Evolutionary conservation across 495 filamentous ascomycete species (phyloP), one percentile per base, ranked within the genome.

Genomic region (Daldinia caldariorum): DNA sequence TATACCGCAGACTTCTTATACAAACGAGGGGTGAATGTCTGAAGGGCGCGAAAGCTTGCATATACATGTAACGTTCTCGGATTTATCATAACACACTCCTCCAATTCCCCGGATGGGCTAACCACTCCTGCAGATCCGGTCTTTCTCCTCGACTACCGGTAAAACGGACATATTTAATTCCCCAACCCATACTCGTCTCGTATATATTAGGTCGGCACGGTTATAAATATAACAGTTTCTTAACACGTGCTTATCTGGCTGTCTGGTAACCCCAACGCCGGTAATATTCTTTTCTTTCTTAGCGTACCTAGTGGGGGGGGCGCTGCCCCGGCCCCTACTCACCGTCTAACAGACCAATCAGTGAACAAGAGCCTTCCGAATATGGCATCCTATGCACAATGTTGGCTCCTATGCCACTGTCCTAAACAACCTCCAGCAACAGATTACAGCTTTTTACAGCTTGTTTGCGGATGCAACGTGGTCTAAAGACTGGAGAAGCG

Each of bases 111-210:
- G 39, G 39, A 43, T 16, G 39, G 14, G 39, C 39, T 6, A 18
- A 43, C 5, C n/a, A n/a, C n/a, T n/a, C n/a, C n/a, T n/a, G n/a
- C n/a, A n/a, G n/a, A n/a, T n/a, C n/a, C n/a, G 9, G 6, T 3
- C 3, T n/a, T 8, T 45, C 16, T 10, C 4, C 41, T n/a, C 35
- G 14, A 59, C 7, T 32, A 31, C 16, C 47, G 45, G 63, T 9
- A 59, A 66, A 66, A 54, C 18, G 45, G 18, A 34, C 47, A 37
- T 8, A 29, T 26, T 26, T 26, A 26, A 26, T 26, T 26, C 26
- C 26, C 26, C 26, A 26, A 26, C 26, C 26, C 26, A 26, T 26
- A 26, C 26, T 26, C 26, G 26, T 26, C 1, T 26, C 26, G 3
- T 16, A 14, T 43, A 43, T 43, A 2, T n/a, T n/a, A n/a, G n/a